Evolutionary conservation across 441 rosid species (phyloP), one percentile per base, ranked within the genome.

Genomic region (Raphanus hybrid): DNA sequence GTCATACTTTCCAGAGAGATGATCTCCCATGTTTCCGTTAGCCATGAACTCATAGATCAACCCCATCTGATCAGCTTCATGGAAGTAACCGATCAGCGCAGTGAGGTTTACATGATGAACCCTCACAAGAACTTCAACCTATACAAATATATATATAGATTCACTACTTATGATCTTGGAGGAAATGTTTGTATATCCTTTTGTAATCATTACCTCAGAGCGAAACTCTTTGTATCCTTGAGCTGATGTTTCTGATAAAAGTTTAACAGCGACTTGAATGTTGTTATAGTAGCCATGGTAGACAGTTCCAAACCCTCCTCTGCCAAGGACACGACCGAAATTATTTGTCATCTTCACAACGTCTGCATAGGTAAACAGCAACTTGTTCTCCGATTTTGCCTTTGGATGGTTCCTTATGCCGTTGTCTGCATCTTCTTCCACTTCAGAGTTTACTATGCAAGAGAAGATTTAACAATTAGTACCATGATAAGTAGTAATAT

Each of bases 221-320:
- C 74, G 78, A 57, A 81, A 85, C 71, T 85, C 67, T 80, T 77
- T 81, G 62, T 74, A 69, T 2, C 88, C 84, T 77, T 85, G 82
- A n/a, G 39, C 43, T 27, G 86, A 83, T 68, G 86, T 67, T 70
- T 57, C 57, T 62, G 86, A 83, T 11, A 85, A 72, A 76, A 85
- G 67, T 50, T 83, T 83, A 26, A 85, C 88, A 2, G 82, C 86
- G 0, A 79, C 86, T 69, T 82, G 70, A 72, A 41, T 29, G 23
- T 70, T 75, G 67, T 77, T 55, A 10, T 78, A 76, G 69, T 7
- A 81, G 27, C 86, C 86, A 29, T 73, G 83, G 71, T 81, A 85
- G 18, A 83, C 87, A 52, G 80, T 82, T 54, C 86, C 86, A 55
- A 85, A 83, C 0, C 86, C 86, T 80, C 86, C 84, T 64, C 61